Evolutionary conservation across 2,329 filamentous ascomycete genomes (phyloP), one percentile per base, ranked within the genome.

Genomic region (Aspergillus hiratsukae): DNA sequence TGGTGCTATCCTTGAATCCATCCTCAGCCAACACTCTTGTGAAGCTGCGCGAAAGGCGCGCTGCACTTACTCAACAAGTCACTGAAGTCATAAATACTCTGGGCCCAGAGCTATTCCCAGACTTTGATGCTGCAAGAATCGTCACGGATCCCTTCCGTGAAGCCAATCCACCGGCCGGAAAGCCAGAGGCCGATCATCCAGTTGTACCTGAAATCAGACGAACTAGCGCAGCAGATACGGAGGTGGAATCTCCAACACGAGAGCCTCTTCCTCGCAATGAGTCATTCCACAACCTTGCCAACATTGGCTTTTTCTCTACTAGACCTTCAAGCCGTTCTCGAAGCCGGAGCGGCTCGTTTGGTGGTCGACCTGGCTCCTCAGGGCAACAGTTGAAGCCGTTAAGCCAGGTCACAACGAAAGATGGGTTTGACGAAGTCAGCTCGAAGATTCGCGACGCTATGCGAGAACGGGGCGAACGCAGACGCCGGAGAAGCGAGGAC

Each of bases 21-120:
- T 86, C 86, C 4, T 93, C 90, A 1, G 88, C 86, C 71, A 96
- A 92, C 76, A 90, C 88, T 56, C 84, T 99, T 50, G 84, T 90
- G 60, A 88, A 87, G 65, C 83, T 99, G 51, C 86, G 91, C 56
- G 77, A 83, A 62, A 81, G 84, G 59, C 86, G 94, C 53, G 87
- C 84, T 27, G 82, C 88, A 61, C 83, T 99, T 49, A 90, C 90
- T 56, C 81, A 84, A 9, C 84, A 94, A 69, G 91, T 99, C 41
- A 96, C 92, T 1, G 86, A 94, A 3, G 81, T 96, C 49, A 96
- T 99, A 80, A 97, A 99, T 75, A 91, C 89, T 19, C 85, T 99
- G 11, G 94, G 94, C 0, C 94, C 94, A 0, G 92, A 97, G 70
- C 87, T 99, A 78, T 99, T 95, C 77, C 88, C 91, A n/a, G 94